Evolutionary conservation across 768 basidiomycete genomes (phyloP).

Genomic region (Pulveroboletus sp.): DNA sequence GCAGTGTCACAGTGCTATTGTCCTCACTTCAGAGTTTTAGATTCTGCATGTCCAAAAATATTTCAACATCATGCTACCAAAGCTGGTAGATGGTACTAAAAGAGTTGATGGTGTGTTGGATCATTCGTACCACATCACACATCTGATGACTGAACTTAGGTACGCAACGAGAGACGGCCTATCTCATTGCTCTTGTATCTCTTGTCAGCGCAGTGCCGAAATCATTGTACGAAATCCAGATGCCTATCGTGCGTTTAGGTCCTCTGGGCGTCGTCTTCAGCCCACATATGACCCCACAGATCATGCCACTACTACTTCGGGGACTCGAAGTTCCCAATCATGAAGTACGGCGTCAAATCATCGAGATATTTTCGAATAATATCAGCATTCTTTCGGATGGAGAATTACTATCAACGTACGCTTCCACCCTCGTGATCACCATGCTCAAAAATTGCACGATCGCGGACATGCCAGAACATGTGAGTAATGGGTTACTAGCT

Average conservation of each 20-base stretch:
- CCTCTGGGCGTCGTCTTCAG: background rate
- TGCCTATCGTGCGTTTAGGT: slow-evolving; percentile 48
- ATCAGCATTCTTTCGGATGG: slow-evolving; percentile 55
- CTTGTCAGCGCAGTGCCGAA: slow-evolving; percentile 79
- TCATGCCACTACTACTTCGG: slow-evolving; percentile 84
- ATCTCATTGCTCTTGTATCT: slow-evolving; percentile 79
- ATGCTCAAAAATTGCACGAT: slow-evolving; percentile 65
- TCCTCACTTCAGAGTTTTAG: slow-evolving; percentile 41
- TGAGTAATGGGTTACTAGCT: slow-evolving; percentile 31
- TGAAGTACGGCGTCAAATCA: slow-evolving; percentile 72
- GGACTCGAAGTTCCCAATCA: slow-evolving; percentile 76
- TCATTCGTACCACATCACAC: background rate
- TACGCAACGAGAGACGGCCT: slow-evolving; percentile 53
- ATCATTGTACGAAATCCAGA: slow-evolving; percentile 62
- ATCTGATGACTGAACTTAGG: slow-evolving; percentile 35
- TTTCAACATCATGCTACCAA: slow-evolving; percentile 67
- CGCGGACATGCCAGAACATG: slow-evolving; percentile 51
- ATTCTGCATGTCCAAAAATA: slow-evolving; percentile 74
- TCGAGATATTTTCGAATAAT: slow-evolving; percentile 71
- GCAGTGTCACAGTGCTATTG: too few species aligned
- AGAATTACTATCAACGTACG: slow-evolving; percentile 61
- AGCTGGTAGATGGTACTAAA: slow-evolving; percentile 65
- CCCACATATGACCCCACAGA: slow-evolving; percentile 40
- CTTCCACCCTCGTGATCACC: slow-evolving; percentile 60
- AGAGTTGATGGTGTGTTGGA: slow-evolving; percentile 47